These are phyloP conservation scores for Suhomyces prunicola DNA, from an alignment of 805 yeast species.

Conservation along the genomic window DNA sequence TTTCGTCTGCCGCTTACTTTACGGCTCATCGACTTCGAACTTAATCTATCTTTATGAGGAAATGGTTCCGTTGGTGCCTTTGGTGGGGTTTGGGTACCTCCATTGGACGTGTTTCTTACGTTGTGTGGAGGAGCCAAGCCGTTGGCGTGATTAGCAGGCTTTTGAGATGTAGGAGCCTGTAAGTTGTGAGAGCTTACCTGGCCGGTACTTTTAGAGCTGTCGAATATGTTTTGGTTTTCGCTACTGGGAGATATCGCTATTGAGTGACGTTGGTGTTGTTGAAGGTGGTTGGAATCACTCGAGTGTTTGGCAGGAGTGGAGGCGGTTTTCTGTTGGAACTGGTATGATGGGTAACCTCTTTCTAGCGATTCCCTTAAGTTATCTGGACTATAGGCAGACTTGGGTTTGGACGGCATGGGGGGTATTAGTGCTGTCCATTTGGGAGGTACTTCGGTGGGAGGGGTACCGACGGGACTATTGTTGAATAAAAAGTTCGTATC, in stretches of 20 bases:
- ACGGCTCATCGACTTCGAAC: background rate
- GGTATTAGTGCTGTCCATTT: constrained; percentile 25
- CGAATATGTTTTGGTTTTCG: background rate
- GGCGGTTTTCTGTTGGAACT: background rate
- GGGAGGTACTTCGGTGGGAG: constrained; percentile 2
- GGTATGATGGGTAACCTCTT: background rate
- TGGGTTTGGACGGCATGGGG: constrained; percentile 27
- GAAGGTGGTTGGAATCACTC: background rate
- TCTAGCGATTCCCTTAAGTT: background rate
- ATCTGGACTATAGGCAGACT: constrained; percentile 12
- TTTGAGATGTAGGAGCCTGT: background rate
- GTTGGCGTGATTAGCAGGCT: background rate
- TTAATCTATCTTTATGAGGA: constrained; percentile 1
- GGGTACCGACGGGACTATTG: background rate
- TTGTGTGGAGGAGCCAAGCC: background rate
- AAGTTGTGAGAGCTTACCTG: background rate
- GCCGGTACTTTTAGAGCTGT: constrained; percentile 2
- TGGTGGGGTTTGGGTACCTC: constrained; percentile 2
- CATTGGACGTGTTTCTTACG: background rate
- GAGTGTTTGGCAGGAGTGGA: background rate
- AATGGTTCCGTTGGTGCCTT: constrained; percentile 5
- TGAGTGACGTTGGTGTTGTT: constrained; percentile 22
- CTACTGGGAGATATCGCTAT: constrained; percentile 24
- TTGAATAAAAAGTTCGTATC: constrained; percentile 1
- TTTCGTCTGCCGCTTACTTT: constrained; percentile 15